Conservation (phyloP, 306 rosid genomes). For the Urtica urens region DNA sequence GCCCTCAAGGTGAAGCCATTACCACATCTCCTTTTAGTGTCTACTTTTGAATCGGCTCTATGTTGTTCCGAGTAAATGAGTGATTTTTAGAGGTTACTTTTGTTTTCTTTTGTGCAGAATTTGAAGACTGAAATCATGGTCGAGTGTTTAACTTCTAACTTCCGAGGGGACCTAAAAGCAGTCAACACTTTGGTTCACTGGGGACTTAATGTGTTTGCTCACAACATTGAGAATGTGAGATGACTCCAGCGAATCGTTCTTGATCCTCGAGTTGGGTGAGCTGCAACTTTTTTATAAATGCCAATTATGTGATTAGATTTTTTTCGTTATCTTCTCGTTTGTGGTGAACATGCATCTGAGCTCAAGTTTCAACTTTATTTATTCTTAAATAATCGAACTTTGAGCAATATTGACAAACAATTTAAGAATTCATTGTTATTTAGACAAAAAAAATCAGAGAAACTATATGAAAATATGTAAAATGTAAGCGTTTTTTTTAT, state of each 20-base stretch:
- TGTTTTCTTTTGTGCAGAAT: constrained; percentile 36
- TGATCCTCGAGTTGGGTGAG: constrained; percentile 96
- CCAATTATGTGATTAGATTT: neutral
- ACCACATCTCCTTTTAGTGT: constrained; percentile 9
- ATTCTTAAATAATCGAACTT: too few species aligned
- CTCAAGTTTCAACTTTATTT: neutral
- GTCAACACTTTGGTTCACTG: constrained; percentile 64
- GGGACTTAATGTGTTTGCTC: constrained; percentile 93
- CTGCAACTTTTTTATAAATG: constrained; percentile 1
- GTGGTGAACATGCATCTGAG: neutral
- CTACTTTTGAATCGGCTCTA: neutral
- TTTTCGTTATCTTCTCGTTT: neutral
- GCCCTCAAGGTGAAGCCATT: constrained; percentile 75
- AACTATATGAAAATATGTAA: too few species aligned
- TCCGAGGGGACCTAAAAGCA: constrained; percentile 74
- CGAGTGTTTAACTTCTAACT: constrained; percentile 93
- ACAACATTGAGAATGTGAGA: constrained; percentile 86
- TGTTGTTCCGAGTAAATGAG: neutral
- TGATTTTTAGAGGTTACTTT: neutral
- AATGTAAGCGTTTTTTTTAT: too few species aligned
- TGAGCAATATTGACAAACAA: too few species aligned
- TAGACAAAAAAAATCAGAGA: too few species aligned
- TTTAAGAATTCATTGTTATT: too few species aligned
- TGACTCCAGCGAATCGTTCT: constrained; percentile 89
- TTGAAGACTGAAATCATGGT: constrained; percentile 85